Evolutionary conservation across 805 yeast species (phyloP).

Genomic region (Wickerhamomyces bisporus): DNA sequence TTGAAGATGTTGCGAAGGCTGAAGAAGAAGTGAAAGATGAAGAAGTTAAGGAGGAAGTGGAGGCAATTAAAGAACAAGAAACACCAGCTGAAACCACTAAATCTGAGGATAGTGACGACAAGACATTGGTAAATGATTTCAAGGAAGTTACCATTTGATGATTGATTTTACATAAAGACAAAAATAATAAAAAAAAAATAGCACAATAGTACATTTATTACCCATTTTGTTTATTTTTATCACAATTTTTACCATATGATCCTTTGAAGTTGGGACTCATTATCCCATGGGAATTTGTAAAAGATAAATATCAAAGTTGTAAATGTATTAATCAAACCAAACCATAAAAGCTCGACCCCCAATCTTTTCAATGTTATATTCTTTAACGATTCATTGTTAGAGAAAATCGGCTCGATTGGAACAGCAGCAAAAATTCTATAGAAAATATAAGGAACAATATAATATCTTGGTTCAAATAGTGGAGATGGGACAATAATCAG

Average conservation of each 20-base stretch:
- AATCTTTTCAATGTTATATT: constrained; percentile 31
- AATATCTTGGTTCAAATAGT: constrained; percentile 89
- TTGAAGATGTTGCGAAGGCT: constrained; percentile 4
- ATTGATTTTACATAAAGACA: neutral
- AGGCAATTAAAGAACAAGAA: neutral
- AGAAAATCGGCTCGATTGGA: constrained; percentile 24
- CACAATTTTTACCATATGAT: constrained; percentile 95
- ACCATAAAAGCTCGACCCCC: constrained; percentile 57
- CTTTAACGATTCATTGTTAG: constrained; percentile 12
- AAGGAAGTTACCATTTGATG: constrained; percentile 18
- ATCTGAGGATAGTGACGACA: constrained; percentile 8
- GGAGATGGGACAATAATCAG: constrained; percentile 84
- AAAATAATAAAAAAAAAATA: neutral
- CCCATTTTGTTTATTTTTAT: neutral
- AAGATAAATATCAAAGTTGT: constrained; percentile 52
- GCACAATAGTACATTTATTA: neutral
- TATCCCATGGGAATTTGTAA: constrained; percentile 63
- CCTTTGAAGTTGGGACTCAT: constrained; percentile 59
- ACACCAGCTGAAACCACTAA: constrained; percentile 1
- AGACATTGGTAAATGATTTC: constrained; percentile 13
- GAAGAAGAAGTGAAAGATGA: constrained; percentile 3
- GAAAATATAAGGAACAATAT: constrained; percentile 70
- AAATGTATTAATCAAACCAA: constrained; percentile 45
- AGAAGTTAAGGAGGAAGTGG: constrained; percentile 1
- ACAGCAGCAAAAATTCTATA: constrained; percentile 61